phyloP scores from a whole-genome alignment of 495 filamentous ascomycete genomes.

The Bryoglossum gracile region DNA sequence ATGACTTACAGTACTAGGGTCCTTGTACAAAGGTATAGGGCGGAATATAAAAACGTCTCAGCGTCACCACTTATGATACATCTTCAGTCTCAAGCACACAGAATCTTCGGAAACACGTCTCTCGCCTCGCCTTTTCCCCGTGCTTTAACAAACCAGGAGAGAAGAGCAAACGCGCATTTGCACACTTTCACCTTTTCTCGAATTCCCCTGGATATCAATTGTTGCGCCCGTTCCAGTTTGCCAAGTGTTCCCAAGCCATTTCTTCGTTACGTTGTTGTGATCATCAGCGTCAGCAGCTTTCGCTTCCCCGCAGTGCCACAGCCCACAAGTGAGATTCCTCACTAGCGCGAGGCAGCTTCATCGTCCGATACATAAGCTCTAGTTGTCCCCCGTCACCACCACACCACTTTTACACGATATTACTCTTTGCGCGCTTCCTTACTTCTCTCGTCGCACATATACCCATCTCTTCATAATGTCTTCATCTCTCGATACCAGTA shows the following conservation, averaged over 20 bases:
- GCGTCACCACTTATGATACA: slow-evolving; percentile 14
- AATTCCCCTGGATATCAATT: too few species aligned
- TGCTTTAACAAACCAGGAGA: background rate
- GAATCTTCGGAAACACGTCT: background rate
- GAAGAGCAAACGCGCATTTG: too few species aligned
- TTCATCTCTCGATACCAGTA: slow-evolving; percentile 9
- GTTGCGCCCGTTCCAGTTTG: too few species aligned
- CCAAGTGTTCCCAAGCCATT: background rate
- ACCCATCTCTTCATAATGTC: slow-evolving; percentile 18
- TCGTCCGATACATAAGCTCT: slow-evolving; percentile 1
- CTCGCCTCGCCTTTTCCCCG: background rate
- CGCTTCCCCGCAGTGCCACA: slow-evolving; percentile 6
- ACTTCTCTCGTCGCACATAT: slow-evolving; percentile 1
- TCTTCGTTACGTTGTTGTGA: background rate
- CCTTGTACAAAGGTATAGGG: slow-evolving; percentile 1
- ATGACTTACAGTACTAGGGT: too few species aligned
- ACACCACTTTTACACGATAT: background rate
- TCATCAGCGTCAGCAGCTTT: background rate
- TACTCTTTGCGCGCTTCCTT: background rate
- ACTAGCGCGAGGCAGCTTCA: slow-evolving; percentile 5
- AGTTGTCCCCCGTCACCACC: slow-evolving; percentile 2
- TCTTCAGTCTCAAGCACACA: background rate
- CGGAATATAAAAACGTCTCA: slow-evolving; percentile 12
- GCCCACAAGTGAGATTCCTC: background rate
- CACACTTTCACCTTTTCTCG: too few species aligned